Evolutionary conservation across 2,329 filamentous ascomycete genomes (phyloP), one percentile per base, ranked within the genome.

Genomic region (Chaetomiaceae sp.): DNA sequence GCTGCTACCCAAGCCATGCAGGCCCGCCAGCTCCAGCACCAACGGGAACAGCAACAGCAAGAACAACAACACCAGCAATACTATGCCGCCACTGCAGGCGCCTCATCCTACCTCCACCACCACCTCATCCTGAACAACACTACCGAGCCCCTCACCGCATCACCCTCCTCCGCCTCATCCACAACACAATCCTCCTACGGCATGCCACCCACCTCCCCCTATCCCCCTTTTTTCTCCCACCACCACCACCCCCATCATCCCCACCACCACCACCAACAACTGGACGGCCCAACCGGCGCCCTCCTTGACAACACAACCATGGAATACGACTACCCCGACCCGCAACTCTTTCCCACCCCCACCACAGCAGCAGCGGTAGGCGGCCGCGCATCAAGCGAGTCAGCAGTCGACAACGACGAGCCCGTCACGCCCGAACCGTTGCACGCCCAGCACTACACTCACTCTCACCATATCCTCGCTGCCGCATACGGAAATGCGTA

Each of bases 271-370:
- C 41, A n/a, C 9, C 6, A 19, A n/a, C 34, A 23, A n/a, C n/a
- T n/a, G n/a, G n/a, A n/a, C n/a, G n/a, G n/a, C n/a, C n/a, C n/a
- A n/a, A n/a, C n/a, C n/a, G n/a, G n/a, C n/a, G n/a, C n/a, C n/a
- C n/a, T n/a, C n/a, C n/a, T n/a, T n/a, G n/a, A 27, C 25, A 27
- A 27, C 25, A 27, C 25, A 10, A 10, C 6, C 25, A 31, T 41
- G 2, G 38, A 51, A 2, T 44, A 40, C 23, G 41, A 44, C 46
- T 53, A 50, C 37, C 21, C 51, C 4, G 27, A 42, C 16, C 37
- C 51, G n/a, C 51, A 45, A 14, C 42, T 41, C 21, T 41, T 46
- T 19, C 38, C 37, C 25, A 2, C 25, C 17, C 4, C 8, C 17
- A 14, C 27, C n/a, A 21, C 44, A 4, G n/a, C 35, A 2, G 19